A percentile compares a stretch with the other conserved stretches of the same genome.
Conservation (phyloP, 2,329 filamentous ascomycete species). For the Dactylellina leptospora region DNA sequence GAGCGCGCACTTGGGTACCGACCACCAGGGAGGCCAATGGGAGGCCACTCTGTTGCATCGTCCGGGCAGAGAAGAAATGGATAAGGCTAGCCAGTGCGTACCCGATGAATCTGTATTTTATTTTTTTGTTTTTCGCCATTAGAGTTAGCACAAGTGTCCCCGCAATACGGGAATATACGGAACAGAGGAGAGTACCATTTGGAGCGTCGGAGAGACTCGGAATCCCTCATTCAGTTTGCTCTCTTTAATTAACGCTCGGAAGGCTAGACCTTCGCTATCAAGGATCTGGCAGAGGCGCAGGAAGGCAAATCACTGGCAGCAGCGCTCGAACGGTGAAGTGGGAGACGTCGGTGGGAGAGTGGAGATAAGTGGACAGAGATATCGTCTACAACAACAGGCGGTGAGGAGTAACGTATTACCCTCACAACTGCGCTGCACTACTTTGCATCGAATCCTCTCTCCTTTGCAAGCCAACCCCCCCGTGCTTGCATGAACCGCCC, state of each 20-base stretch:
- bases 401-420: conserved; percentile 20
- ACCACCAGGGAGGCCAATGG: conserved; percentile 19
- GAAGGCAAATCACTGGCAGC: conserved; percentile 43
- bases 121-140: conserved; percentile 15
- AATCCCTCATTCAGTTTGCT: conserved; percentile 9
- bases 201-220: conserved; percentile 44
- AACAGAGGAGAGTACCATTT: conserved; percentile 33
- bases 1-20: not conserved
- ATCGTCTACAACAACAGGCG: conserved; percentile 20
- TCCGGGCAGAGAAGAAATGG: not conserved
- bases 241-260: not conserved
- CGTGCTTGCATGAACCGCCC: not conserved
- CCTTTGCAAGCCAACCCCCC: not conserved
- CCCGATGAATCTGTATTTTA: conserved; percentile 41
- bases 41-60: conserved; percentile 20
- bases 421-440: conserved; percentile 8
- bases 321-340: conserved; percentile 10
- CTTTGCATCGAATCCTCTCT: not conserved
- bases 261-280: conserved; percentile 42
- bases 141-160: conserved; percentile 48
- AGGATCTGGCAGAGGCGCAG: conserved; percentile 17
- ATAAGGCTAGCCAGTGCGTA: conserved; percentile 35
- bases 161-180: conserved; percentile 51
- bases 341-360: conserved; percentile 22
- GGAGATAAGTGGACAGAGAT: conserved; percentile 36